Conservation (phyloP, 768 basidiomycete species). For the Suillus ampliporus region DNA sequence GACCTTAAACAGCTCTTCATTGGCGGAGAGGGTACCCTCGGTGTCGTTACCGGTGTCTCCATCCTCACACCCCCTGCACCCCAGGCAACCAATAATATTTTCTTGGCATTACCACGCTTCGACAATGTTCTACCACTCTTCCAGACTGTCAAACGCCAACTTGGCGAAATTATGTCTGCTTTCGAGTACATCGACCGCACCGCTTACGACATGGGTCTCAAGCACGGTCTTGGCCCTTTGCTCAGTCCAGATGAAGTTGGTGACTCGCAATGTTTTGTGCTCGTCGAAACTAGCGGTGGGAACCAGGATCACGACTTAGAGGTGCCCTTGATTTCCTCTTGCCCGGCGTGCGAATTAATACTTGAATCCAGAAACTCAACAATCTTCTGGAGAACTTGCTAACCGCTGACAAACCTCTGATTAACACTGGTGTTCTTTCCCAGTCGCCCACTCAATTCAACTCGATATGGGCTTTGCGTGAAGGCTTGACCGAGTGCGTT, state of each 20-base stretch:
- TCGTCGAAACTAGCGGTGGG: slow-evolving; percentile 94
- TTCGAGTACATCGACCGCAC: slow-evolving; percentile 96
- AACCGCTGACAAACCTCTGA: slow-evolving; percentile 72
- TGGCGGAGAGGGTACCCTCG: slow-evolving; percentile 95
- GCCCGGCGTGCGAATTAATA: slow-evolving; percentile 6
- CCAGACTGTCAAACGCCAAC: slow-evolving; percentile 75
- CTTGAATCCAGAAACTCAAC: slow-evolving; percentile 76
- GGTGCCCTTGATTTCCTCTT: slow-evolving; percentile 49
- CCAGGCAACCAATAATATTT: slow-evolving; percentile 87
- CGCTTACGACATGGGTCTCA: slow-evolving; percentile 82
- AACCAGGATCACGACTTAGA: slow-evolving; percentile 93
- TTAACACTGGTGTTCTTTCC: slow-evolving; percentile 90
- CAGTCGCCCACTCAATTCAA: slow-evolving; percentile 90
- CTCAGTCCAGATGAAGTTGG: slow-evolving; percentile 75
- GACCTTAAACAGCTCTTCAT: slow-evolving; percentile 99
- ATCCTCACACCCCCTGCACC: slow-evolving; percentile 88
- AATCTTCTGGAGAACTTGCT: slow-evolving; percentile 79
- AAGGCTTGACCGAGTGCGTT: slow-evolving; percentile 89
- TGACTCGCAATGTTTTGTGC: slow-evolving; percentile 85
- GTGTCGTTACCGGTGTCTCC: slow-evolving; percentile 93
- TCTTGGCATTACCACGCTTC: slow-evolving; percentile 88
- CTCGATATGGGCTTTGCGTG: slow-evolving; percentile 89
- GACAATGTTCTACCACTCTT: slow-evolving; percentile 87
- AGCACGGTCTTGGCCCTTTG: slow-evolving; percentile 81
- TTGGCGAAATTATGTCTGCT: slow-evolving; percentile 95